Evolutionary conservation across 1,284 basidiomycete species (phyloP).

Genomic region (Pseudozyma tsukubaensis): DNA sequence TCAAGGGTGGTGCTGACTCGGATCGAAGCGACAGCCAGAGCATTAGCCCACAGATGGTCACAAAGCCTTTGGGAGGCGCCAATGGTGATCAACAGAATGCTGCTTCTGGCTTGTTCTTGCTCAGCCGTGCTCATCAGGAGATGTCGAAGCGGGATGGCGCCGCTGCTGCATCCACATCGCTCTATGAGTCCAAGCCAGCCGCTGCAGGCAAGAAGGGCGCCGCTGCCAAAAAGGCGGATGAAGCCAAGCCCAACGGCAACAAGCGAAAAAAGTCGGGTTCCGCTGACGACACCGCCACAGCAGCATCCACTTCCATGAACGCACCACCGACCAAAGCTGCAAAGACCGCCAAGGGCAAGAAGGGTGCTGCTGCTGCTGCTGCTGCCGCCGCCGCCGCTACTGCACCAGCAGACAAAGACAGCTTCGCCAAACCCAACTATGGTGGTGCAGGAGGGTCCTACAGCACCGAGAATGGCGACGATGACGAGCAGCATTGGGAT

Average conservation of each 20-base stretch:
- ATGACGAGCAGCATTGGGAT: constrained; percentile 44
- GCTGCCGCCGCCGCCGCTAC: constrained; percentile 14
- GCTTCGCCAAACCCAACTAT: constrained; percentile 60
- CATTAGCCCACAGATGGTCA: constrained; percentile 52
- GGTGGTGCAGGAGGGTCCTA: constrained; percentile 9
- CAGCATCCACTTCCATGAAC: constrained; percentile 10
- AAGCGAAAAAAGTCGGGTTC: constrained; percentile 58
- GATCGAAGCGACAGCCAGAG: constrained; percentile 29
- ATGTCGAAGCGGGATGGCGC: constrained; percentile 89
- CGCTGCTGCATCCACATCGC: constrained; percentile 70
- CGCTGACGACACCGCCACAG: constrained; percentile 14
- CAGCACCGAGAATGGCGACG: constrained; percentile 70
- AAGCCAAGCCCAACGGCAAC: constrained; percentile 42
- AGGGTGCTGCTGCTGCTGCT: constrained; percentile 60
- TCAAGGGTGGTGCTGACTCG: constrained; percentile 15
- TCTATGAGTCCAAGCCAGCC: constrained; percentile 44
- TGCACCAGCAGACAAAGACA: constrained; percentile 27
- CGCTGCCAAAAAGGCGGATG: constrained; percentile 18
- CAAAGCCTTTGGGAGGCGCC: constrained; percentile 22
- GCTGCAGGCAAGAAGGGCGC: constrained; percentile 12
- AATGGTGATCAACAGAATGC: constrained; percentile 54
- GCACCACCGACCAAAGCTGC: constrained; percentile 33
- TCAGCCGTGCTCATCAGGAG: constrained; percentile 93
- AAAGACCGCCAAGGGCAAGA: constrained; percentile 69
- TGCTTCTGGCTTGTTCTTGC: constrained; percentile 81